Percentiles rank a stretch among this genome's conserved stretches.
phyloP scores from a whole-genome alignment of 495 filamentous ascomycete genomes.

The Aspergillus mulundensis region DNA sequence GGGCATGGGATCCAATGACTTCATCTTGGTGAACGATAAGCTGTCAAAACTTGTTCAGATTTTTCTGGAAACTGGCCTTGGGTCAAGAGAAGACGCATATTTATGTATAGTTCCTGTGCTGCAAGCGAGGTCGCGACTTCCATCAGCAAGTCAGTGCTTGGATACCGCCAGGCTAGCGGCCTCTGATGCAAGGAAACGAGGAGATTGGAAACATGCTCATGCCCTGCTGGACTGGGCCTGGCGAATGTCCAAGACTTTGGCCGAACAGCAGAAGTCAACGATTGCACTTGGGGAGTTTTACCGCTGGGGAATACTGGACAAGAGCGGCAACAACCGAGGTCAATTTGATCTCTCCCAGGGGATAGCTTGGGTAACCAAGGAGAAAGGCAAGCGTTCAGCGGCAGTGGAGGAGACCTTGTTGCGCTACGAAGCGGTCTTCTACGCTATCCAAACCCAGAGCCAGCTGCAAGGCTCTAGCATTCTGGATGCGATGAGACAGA shows the following conservation, averaged over 20 bases:
- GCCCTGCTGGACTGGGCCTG: slow-evolving; percentile 4
- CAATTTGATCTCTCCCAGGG: too few relatives aligned
- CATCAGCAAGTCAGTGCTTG: slow-evolving; percentile 1
- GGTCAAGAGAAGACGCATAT: slow-evolving; percentile 7
- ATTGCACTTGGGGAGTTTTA: too few relatives aligned
- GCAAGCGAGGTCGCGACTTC: not conserved
- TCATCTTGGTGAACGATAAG: not conserved
- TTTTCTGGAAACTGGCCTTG: not conserved
- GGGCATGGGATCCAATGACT: not conserved
- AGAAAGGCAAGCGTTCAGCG: too few relatives aligned
- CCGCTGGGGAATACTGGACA: too few relatives aligned
- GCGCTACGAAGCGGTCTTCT: too few relatives aligned
- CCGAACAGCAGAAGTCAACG: not conserved
- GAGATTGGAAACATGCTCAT: slow-evolving; percentile 11
- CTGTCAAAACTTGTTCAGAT: not conserved
- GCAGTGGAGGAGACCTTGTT: too few relatives aligned
- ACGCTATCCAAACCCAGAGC: too few relatives aligned
- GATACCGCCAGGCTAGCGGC: not conserved
- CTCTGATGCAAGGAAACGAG: not conserved
- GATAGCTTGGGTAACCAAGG: too few relatives aligned
- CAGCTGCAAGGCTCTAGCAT: too few relatives aligned
- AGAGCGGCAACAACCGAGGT: too few relatives aligned
- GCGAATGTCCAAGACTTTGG: not conserved
- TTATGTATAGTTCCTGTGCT: slow-evolving; percentile 4
- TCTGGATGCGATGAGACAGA: too few relatives aligned